These are phyloP conservation scores for Penicillium sp. DNA, from an alignment of 2,329 filamentous ascomycete species.

Conservation along the genomic window DNA sequence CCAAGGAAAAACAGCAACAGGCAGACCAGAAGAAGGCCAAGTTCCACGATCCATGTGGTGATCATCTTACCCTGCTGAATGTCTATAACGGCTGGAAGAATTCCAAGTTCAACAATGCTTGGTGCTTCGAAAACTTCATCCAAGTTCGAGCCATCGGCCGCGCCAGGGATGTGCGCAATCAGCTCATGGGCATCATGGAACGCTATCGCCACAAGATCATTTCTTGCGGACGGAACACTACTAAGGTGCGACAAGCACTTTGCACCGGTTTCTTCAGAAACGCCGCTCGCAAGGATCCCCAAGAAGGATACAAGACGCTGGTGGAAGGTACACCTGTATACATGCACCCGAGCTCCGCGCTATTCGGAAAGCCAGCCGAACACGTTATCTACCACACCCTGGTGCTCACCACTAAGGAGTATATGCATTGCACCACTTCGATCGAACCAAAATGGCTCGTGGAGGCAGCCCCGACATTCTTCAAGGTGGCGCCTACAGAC, in stretches of 20 bases:
- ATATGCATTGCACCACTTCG: conserved; percentile 90
- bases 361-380: conserved; percentile 94
- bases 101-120: conserved; percentile 75
- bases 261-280: conserved; percentile 97
- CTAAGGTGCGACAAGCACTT: conserved; percentile 81
- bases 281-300: conserved; percentile 87
- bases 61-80: conserved; percentile 91
- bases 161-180: conserved; percentile 87
- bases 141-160: conserved; percentile 85
- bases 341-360: conserved; percentile 83
- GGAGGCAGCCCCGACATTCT: conserved; percentile 96
- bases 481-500: conserved; percentile 91
- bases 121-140: conserved; percentile 98
- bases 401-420: conserved; percentile 70
- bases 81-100: conserved; percentile 98
- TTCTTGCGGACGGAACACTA: conserved; percentile 83
- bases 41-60: conserved; percentile 91
- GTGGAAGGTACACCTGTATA: conserved; percentile 94
- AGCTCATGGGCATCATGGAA: conserved; percentile 90
- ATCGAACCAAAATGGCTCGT: conserved; percentile 96
- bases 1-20: conserved; percentile 94
- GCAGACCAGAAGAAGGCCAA: conserved; percentile 97
- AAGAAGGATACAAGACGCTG: conserved; percentile 96
- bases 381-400: conserved; percentile 84
- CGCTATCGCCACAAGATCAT: conserved; percentile 79